phyloP scores from a whole-genome alignment of 331 rosid genomes.

The Cucumis variabilis region DNA sequence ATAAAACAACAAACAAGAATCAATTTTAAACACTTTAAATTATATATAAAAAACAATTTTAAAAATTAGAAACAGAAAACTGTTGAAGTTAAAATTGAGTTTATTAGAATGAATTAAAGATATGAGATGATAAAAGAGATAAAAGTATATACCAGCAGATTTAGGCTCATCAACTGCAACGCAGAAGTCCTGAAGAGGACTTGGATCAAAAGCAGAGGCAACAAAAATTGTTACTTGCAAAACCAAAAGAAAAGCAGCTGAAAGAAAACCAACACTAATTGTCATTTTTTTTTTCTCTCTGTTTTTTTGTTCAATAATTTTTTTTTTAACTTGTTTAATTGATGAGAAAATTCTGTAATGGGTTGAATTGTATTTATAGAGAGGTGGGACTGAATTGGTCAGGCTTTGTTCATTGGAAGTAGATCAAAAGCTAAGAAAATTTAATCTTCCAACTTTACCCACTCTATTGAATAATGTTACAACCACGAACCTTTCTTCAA shows the following conservation, averaged over 20 bases:
- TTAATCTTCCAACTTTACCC: constrained; percentile 2
- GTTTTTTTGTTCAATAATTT: neutral
- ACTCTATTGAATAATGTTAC: neutral
- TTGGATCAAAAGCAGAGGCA: constrained; percentile 14
- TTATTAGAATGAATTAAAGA: too few relatives aligned
- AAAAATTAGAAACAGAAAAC: too few relatives aligned
- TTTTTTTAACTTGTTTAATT: neutral
- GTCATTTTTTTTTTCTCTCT: neutral
- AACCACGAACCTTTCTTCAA: constrained; percentile 12
- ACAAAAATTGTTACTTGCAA: neutral
- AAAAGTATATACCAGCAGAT: neutral
- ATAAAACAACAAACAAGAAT: too few relatives aligned
- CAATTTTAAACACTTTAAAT: too few relatives aligned
- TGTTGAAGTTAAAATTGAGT: too few relatives aligned
- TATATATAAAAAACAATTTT: too few relatives aligned
- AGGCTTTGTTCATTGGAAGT: neutral
- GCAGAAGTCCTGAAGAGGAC: constrained; percentile 26
- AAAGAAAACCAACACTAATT: neutral
- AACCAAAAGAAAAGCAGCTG: constrained; percentile 1
- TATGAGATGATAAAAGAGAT: neutral
- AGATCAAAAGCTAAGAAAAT: neutral
- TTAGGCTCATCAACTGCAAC: neutral
- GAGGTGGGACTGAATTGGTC: neutral
- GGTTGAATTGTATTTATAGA: constrained; percentile 15
- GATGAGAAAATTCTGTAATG: neutral